Conservation (phyloP, 2,329 filamentous ascomycete species). For the Aaosphaeria arxii region DNA sequence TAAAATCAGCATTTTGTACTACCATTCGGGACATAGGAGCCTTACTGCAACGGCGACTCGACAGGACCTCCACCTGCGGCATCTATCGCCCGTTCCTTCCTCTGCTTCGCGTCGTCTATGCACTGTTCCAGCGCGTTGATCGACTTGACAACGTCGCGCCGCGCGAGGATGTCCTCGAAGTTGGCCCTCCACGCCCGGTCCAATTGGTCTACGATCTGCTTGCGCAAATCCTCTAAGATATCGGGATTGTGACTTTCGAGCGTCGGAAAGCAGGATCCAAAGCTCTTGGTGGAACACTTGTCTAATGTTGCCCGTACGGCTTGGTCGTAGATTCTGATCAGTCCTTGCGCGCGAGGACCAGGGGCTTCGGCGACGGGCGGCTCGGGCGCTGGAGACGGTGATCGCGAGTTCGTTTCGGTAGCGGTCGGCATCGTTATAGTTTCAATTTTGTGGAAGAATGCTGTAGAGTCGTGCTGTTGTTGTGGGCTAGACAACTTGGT, state of each 20-base stretch:
- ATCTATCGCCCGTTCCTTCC: slow-evolving; percentile 46
- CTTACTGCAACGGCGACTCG: slow-evolving; percentile 46
- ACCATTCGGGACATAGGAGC: background rate
- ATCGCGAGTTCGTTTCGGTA: slow-evolving; percentile 30
- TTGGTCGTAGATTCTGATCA: slow-evolving; percentile 59
- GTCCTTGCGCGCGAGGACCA: slow-evolving; percentile 58
- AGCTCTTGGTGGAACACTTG: slow-evolving; percentile 60
- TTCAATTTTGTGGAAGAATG: background rate
- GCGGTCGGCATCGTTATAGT: slow-evolving; percentile 25
- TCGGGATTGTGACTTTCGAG: slow-evolving; percentile 56
- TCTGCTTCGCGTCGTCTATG: slow-evolving; percentile 55
- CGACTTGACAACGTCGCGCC: slow-evolving; percentile 55
- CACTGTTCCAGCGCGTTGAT: slow-evolving; percentile 61
- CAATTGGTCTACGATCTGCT: slow-evolving; percentile 57
- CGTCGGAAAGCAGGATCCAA: slow-evolving; percentile 63
- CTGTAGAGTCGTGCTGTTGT: background rate
- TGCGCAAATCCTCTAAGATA: slow-evolving; percentile 55
- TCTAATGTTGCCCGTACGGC: slow-evolving; percentile 59
- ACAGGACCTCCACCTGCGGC: slow-evolving; percentile 34
- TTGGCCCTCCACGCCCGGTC: slow-evolving; percentile 56
- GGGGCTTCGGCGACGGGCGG: slow-evolving; percentile 54
- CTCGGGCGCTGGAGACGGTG: slow-evolving; percentile 52
- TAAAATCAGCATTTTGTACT: slow-evolving; percentile 6
- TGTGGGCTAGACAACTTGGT: background rate
- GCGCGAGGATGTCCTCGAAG: slow-evolving; percentile 59